Evolutionary conservation across 495 filamentous ascomycete species (phyloP).

Genomic region (Friedmanniomyces endolithicus): DNA sequence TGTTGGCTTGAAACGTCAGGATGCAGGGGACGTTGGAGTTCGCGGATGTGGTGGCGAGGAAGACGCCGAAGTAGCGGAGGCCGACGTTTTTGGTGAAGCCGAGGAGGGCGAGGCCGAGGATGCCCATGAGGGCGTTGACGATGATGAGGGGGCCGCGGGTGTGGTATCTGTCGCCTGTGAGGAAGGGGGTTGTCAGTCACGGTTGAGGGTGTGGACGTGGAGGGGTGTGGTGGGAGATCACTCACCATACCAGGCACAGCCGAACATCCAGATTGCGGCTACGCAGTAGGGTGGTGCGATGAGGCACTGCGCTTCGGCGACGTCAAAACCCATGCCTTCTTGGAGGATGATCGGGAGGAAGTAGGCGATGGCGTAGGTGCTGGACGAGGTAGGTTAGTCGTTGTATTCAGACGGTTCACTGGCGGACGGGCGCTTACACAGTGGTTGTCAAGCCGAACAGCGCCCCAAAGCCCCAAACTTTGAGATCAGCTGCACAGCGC

Average conservation of each 20-base stretch:
- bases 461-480: conserved; percentile 51
- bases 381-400: background rate
- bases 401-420: background rate
- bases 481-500: conserved; percentile 37
- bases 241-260: conserved; percentile 32
- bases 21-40: conserved; percentile 49
- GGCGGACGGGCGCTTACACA: conserved; percentile 19
- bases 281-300: conserved; percentile 51
- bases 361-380: conserved; percentile 51
- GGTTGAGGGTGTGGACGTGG: background rate
- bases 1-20: conserved; percentile 37
- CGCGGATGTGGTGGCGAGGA: conserved; percentile 45
- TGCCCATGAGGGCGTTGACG: conserved; percentile 38
- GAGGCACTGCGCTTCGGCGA: conserved; percentile 47
- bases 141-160: conserved; percentile 46
- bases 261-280: conserved; percentile 48
- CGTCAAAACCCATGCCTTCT: conserved; percentile 44
- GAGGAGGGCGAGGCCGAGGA: conserved; percentile 41
- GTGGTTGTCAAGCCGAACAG: conserved; percentile 49
- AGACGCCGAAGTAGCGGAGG: conserved; percentile 52
- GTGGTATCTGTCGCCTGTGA: conserved; percentile 41
- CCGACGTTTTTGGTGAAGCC: conserved; percentile 39
- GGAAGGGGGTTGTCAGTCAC: background rate
- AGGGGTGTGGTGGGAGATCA: background rate
- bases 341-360: conserved; percentile 55